Conservation (phyloP, 208 protist genomes). For the Wallacemonas sp. region DNA sequence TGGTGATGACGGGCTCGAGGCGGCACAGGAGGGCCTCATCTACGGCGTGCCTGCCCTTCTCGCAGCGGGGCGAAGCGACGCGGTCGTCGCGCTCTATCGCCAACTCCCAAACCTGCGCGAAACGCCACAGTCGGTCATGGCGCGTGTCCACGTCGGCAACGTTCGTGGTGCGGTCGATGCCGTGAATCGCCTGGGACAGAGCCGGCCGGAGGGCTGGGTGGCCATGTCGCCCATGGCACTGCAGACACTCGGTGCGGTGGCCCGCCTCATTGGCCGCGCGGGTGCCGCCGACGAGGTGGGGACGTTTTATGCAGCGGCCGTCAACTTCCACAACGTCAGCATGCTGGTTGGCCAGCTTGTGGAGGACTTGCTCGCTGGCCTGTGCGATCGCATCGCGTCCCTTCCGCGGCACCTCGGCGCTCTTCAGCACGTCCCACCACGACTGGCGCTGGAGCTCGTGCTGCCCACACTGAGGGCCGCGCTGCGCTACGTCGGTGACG, state of each 20-base stretch:
- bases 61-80: conserved; percentile 29
- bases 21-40: conserved; percentile 66
- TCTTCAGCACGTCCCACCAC: conserved; percentile 24
- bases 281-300: conserved; percentile 44
- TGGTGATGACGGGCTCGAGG: conserved; percentile 18
- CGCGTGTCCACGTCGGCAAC: conserved; percentile 39
- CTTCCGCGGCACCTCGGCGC: conserved; percentile 20
- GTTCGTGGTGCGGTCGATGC: conserved; percentile 40
- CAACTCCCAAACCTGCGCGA: conserved; percentile 42
- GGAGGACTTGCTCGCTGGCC: conserved; percentile 65
- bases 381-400: conserved; percentile 64
- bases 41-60: conserved; percentile 64
- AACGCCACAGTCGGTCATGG: conserved; percentile 71
- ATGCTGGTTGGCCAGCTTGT: conserved; percentile 68
- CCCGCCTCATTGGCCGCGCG: conserved; percentile 43
- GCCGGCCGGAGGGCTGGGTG: conserved; percentile 74
- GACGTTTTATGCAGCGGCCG: conserved; percentile 61
- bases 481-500: conserved; percentile 75
- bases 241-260: conserved; percentile 46
- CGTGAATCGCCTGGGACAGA: conserved; percentile 43
- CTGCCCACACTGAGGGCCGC: conserved; percentile 50
- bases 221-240: conserved; percentile 38
- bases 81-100: conserved; percentile 48
- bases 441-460: conserved; percentile 51
- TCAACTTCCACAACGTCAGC: conserved; percentile 74